Percentiles rank a stretch among this genome's conserved stretches.
Evolutionary conservation across 2,329 filamentous ascomycete genomes (phyloP).

Genomic region (Sphaerulina vaccinii): DNA sequence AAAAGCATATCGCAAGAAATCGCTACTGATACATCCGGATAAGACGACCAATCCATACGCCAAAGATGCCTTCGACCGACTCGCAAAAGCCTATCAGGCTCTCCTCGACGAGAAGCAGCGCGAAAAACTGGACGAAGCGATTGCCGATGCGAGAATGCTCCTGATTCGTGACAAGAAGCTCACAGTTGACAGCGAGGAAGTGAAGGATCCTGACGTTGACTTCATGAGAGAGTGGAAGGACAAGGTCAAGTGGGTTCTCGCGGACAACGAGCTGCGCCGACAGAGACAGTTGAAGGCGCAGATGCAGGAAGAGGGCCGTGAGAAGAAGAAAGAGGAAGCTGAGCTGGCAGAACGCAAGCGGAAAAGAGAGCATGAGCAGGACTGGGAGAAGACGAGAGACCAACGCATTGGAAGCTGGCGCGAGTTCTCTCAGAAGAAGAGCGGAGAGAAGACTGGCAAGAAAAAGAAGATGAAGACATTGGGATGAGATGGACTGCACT

Average conservation of each 20-base stretch:
- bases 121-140: conserved; percentile 83
- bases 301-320: conserved; percentile 92
- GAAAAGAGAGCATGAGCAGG: conserved; percentile 82
- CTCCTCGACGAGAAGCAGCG: conserved; percentile 94
- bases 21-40: conserved; percentile 97
- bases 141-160: conserved; percentile 91
- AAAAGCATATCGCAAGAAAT: conserved; percentile 89
- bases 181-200: conserved; percentile 82
- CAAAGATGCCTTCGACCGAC: conserved; percentile 91
- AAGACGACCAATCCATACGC: conserved; percentile 90
- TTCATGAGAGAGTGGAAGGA: conserved; percentile 85
- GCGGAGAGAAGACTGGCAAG: conserved; percentile 43
- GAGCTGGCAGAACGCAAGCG: conserved; percentile 65
- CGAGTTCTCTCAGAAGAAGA: conserved; percentile 71
- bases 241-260: conserved; percentile 83
- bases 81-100: conserved; percentile 90
- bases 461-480: conserved; percentile 56
- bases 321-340: conserved; percentile 81
- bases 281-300: conserved; percentile 85
- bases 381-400: conserved; percentile 92
- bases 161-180: conserved; percentile 93
- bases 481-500: conserved; percentile 39
- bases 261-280: conserved; percentile 86
- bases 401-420: conserved; percentile 92
- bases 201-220: conserved; percentile 67